Percentiles rank a stretch among this genome's conserved stretches.
These are phyloP conservation scores for Microthlaspi erraticum DNA, from an alignment of 345 rosid genomes.

Conservation along the genomic window DNA sequence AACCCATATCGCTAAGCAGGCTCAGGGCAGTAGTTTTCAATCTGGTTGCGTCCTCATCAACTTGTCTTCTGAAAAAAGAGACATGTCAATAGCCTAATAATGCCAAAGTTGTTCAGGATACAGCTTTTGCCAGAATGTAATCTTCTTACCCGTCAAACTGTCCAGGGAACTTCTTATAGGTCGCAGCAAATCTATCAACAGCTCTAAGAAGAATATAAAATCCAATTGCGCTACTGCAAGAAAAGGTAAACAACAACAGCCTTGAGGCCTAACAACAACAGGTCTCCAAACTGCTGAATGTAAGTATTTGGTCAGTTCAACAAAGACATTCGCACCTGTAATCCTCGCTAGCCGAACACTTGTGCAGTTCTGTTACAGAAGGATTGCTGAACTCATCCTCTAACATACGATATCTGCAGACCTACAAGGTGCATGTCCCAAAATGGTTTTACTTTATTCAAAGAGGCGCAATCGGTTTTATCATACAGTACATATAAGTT, in stretches of 20 bases:
- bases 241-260: constrained; percentile 26
- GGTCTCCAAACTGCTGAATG: constrained; percentile 4
- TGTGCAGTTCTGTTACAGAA: constrained; percentile 68
- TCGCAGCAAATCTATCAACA: constrained; percentile 80
- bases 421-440: constrained; percentile 53
- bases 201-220: constrained; percentile 91
- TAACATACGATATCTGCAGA: constrained; percentile 72
- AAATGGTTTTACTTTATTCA: constrained; percentile 11
- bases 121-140: constrained; percentile 5
- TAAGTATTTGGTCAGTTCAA: not conserved
- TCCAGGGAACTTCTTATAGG: constrained; percentile 89
- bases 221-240: constrained; percentile 66
- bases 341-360: constrained; percentile 76
- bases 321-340: constrained; percentile 56
- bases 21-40: constrained; percentile 66
- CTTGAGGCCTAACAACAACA: constrained; percentile 15
- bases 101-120: not conserved
- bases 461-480: not conserved
- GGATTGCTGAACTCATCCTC: constrained; percentile 86
- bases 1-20: constrained; percentile 81
- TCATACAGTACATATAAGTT: not conserved
- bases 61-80: constrained; percentile 45
- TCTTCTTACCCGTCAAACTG: constrained; percentile 80
- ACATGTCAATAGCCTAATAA: constrained; percentile 3
- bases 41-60: constrained; percentile 74